These are phyloP conservation scores for Huiozyma sinensis DNA, from an alignment of 805 yeast genomes.

Conservation along the genomic window DNA sequence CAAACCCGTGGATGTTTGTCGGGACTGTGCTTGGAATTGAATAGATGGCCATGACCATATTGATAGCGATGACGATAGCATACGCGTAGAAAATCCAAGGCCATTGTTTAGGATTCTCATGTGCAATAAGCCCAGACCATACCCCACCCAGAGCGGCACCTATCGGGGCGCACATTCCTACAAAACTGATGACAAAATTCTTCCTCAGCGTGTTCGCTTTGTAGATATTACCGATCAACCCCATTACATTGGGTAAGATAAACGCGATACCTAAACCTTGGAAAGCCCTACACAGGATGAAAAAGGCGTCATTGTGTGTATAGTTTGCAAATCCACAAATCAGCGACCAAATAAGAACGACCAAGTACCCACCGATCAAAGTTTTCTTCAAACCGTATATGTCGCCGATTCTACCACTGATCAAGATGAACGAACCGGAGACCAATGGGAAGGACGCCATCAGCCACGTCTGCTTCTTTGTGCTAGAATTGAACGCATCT, in stretches of 20 bases:
- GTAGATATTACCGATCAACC: constrained; percentile 39
- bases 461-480: constrained; percentile 44
- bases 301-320: constrained; percentile 39
- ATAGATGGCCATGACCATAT: constrained; percentile 13
- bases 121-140: constrained; percentile 37
- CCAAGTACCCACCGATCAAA: constrained; percentile 43
- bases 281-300: constrained; percentile 42
- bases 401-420: constrained; percentile 65
- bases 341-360: constrained; percentile 48
- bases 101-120: constrained; percentile 13
- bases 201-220: constrained; percentile 35
- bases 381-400: constrained; percentile 49
- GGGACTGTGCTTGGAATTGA: constrained; percentile 24
- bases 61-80: constrained; percentile 12
- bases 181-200: constrained; percentile 41
- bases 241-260: constrained; percentile 49
- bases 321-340: constrained; percentile 50
- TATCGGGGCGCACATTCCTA: constrained; percentile 51
- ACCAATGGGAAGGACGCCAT: constrained; percentile 62
- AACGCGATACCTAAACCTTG: constrained; percentile 56
- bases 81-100: constrained; percentile 25
- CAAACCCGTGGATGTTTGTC: constrained; percentile 13
- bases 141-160: constrained; percentile 48
- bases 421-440: constrained; percentile 60
- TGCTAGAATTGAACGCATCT: constrained; percentile 24